Conservation (phyloP, 2,329 filamentous ascomycete species). For the Aspergillus sp. region DNA sequence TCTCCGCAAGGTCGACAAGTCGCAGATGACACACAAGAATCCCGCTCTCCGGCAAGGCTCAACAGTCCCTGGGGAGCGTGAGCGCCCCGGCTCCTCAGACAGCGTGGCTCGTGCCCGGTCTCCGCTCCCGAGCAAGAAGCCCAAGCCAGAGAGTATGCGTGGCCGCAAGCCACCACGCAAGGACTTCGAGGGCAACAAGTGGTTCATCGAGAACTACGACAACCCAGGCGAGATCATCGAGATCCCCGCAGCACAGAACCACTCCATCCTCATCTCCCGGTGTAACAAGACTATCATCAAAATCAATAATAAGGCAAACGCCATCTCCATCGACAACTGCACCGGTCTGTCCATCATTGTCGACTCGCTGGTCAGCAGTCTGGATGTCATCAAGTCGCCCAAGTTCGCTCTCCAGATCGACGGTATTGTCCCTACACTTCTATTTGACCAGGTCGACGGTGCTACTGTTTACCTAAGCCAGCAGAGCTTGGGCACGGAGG, state of each 20-base stretch:
- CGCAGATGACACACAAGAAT: slow-evolving; percentile 98
- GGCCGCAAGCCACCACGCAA: slow-evolving; percentile 73
- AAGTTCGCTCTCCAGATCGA: slow-evolving; percentile 94
- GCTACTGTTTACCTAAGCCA: slow-evolving; percentile 80
- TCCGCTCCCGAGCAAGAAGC: slow-evolving; percentile 79
- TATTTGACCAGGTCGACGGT: slow-evolving; percentile 89
- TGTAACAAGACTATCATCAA: slow-evolving; percentile 89
- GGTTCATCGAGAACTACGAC: slow-evolving; percentile 93
- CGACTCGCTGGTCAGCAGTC: slow-evolving; percentile 79
- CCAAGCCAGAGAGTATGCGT: slow-evolving; percentile 78
- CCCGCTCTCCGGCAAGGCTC: slow-evolving; percentile 71
- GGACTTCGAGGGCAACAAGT: slow-evolving; percentile 83
- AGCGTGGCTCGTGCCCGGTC: slow-evolving; percentile 64
- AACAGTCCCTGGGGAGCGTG: slow-evolving; percentile 54
- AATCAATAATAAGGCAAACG: slow-evolving; percentile 87
- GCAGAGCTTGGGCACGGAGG: slow-evolving; percentile 68
- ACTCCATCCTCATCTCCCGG: slow-evolving; percentile 85
- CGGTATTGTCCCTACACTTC: slow-evolving; percentile 74
- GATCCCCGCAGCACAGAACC: slow-evolving; percentile 72
- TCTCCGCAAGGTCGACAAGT: slow-evolving; percentile 87
- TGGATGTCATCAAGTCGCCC: slow-evolving; percentile 91
- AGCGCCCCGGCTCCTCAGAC: slow-evolving; percentile 47
- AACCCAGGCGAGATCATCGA: slow-evolving; percentile 66
- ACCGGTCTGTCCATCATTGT: slow-evolving; percentile 76
- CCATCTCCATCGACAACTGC: slow-evolving; percentile 92